These are phyloP conservation scores for Colletotrichum horii DNA, from an alignment of 2,329 filamentous ascomycete species.

Conservation along the genomic window DNA sequence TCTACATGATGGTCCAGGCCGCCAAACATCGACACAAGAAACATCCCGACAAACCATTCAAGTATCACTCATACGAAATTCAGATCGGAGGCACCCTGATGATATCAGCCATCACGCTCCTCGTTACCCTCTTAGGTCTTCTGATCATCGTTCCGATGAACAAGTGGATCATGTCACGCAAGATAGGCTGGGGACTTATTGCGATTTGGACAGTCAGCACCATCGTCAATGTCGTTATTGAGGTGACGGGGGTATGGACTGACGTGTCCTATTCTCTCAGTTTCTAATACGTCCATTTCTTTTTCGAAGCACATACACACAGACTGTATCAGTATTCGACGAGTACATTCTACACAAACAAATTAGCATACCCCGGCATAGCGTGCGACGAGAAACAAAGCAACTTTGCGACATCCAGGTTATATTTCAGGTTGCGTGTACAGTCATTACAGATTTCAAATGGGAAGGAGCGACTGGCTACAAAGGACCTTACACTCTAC, in stretches of 20 bases:
- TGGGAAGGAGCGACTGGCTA: not conserved
- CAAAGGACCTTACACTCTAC: not conserved
- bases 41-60: conserved; percentile 68
- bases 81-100: conserved; percentile 84
- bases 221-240: conserved; percentile 79
- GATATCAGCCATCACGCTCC: conserved; percentile 82
- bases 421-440: not conserved
- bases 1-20: conserved; percentile 81
- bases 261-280: conserved; percentile 33
- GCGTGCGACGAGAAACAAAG: conserved; percentile 3
- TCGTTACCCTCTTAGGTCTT: conserved; percentile 79
- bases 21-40: conserved; percentile 70
- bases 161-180: conserved; percentile 82
- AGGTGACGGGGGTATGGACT: conserved; percentile 65
- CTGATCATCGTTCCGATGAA: conserved; percentile 84
- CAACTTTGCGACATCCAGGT: not conserved
- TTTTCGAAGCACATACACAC: not conserved
- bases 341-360: not conserved
- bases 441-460: conserved; percentile 6
- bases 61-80: conserved; percentile 81
- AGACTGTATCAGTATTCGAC: not conserved
- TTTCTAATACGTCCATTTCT: not conserved
- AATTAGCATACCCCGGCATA: conserved; percentile 8
- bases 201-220: conserved; percentile 83
- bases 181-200: conserved; percentile 83